These are phyloP conservation scores for Solanum chiquidenum DNA, from an alignment of 257 asterid species.

Conservation along the genomic window DNA sequence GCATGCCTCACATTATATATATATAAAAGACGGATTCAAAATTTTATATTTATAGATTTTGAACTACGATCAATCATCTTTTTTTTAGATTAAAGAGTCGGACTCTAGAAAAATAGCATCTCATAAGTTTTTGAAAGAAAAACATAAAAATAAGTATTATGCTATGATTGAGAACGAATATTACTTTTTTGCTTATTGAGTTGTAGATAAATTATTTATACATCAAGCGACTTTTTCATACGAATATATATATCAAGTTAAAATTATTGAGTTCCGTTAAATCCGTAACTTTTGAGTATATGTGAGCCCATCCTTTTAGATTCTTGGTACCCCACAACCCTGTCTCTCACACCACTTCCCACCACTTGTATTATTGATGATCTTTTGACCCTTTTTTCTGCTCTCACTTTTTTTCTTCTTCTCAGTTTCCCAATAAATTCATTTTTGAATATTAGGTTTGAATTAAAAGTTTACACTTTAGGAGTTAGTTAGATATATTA, in stretches of 20 bases:
- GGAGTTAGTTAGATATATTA: not conserved
- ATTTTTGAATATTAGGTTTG: not conserved
- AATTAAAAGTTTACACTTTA: not conserved
- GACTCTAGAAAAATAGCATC: not conserved
- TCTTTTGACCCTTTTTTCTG: not conserved
- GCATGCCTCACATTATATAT: not conserved
- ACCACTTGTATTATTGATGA: constrained; percentile 14
- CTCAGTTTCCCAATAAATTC: not conserved
- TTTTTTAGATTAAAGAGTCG: not conserved
- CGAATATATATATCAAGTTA: not conserved
- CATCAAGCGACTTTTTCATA: not conserved
- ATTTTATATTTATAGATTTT: not conserved
- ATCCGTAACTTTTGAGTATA: rapidly evolving
- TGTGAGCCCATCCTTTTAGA: not conserved
- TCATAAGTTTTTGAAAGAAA: not conserved
- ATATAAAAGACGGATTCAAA: not conserved
- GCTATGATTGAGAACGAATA: not conserved
- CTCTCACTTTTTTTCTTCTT: not conserved
- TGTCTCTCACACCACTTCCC: constrained; percentile 1
- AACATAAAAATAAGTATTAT: not conserved
- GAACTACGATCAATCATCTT: not conserved
- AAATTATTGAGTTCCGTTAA: not conserved
- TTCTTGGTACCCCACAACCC: constrained; percentile 17
- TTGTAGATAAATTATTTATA: not conserved
- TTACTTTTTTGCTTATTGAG: not conserved